Evolutionary conservation across 2,329 filamentous ascomycete species (phyloP).

Genomic region (Acarospora socialis): DNA sequence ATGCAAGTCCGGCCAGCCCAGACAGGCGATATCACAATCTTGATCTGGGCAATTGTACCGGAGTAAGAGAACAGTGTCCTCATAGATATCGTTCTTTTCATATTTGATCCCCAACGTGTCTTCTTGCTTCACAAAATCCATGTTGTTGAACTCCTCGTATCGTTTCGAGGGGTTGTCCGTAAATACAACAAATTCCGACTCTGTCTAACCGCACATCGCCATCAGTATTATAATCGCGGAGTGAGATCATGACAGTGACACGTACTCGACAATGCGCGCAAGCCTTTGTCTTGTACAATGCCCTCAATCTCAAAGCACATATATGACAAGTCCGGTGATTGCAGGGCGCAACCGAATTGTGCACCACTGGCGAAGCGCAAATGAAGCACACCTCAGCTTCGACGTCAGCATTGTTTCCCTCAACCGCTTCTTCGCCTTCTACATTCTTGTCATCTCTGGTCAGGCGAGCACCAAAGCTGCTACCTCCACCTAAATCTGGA

Average conservation of each 20-base stretch:
- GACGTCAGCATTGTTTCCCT: slow-evolving; percentile 24
- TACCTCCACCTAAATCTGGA: slow-evolving; percentile 22
- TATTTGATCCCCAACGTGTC: slow-evolving; percentile 85
- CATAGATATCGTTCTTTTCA: slow-evolving; percentile 74
- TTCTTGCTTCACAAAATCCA: slow-evolving; percentile 65
- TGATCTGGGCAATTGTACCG: slow-evolving; percentile 89
- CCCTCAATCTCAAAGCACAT: slow-evolving; percentile 77
- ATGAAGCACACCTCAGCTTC: slow-evolving; percentile 91
- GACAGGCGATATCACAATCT: slow-evolving; percentile 70
- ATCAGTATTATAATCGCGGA: too few relatives aligned
- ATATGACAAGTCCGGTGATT: slow-evolving; percentile 97
- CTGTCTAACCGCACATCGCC: too few relatives aligned
- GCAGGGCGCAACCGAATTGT: slow-evolving; percentile 81
- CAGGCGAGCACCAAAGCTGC: slow-evolving; percentile 32
- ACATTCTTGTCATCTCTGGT: slow-evolving; percentile 31
- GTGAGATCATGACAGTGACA: slow-evolving; percentile 11
- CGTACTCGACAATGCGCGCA: slow-evolving; percentile 89
- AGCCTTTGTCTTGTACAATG: slow-evolving; percentile 88
- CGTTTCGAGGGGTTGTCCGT: slow-evolving; percentile 70
- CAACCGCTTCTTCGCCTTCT: slow-evolving; percentile 14
- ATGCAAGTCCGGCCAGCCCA: slow-evolving; percentile 66
- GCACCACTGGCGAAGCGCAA: slow-evolving; percentile 77
- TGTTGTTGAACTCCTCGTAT: slow-evolving; percentile 65
- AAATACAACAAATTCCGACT: slow-evolving; percentile 63
- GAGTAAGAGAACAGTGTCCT: slow-evolving; percentile 75